These are phyloP conservation scores for Hawksworthiomyces lignivorus DNA, from an alignment of 2,329 filamentous ascomycete species.

Conservation along the genomic window DNA sequence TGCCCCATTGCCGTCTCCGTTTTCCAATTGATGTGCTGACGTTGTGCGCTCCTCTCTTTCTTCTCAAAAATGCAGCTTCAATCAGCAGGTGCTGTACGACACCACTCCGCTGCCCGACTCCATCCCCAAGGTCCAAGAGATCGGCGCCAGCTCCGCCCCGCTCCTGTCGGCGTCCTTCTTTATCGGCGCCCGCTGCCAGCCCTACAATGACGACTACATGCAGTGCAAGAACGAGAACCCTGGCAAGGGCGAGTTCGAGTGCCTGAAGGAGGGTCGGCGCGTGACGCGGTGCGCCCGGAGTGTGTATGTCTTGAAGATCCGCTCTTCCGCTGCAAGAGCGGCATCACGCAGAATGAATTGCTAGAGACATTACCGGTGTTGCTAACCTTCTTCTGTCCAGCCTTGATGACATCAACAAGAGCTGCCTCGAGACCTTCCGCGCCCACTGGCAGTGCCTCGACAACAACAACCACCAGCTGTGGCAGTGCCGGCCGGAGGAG, in stretches of 20 bases:
- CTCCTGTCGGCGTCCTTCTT: slow-evolving; percentile 90
- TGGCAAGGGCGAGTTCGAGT: slow-evolving; percentile 86
- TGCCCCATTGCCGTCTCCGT: too few relatives aligned
- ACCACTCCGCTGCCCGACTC: slow-evolving; percentile 87
- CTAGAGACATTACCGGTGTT: too few relatives aligned
- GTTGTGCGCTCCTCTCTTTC: slow-evolving; percentile 7
- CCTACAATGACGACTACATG: slow-evolving; percentile 99
- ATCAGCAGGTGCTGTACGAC: slow-evolving; percentile 87
- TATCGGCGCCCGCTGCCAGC: slow-evolving; percentile 88
- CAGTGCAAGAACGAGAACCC: slow-evolving; percentile 96
- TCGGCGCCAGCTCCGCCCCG: slow-evolving; percentile 87
- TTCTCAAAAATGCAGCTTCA: too few relatives aligned
- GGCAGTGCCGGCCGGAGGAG: slow-evolving; percentile 86
- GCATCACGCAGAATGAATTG: too few relatives aligned
- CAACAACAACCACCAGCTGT: slow-evolving; percentile 95
- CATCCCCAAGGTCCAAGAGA: slow-evolving; percentile 88
- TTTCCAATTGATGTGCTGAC: slow-evolving; percentile 6
- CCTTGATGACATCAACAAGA: slow-evolving; percentile 88
- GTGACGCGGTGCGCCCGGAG: slow-evolving; percentile 94
- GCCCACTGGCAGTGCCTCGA: slow-evolving; percentile 94
- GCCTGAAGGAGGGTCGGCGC: slow-evolving; percentile 90
- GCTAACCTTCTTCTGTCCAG: too few relatives aligned
- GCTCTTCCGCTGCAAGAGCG: too few relatives aligned
- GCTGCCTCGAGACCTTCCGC: slow-evolving; percentile 86
- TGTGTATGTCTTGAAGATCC: slow-evolving; percentile 74